phyloP scores from a whole-genome alignment of 2,329 filamentous ascomycete genomes.

The Xylariaceae sp. region DNA sequence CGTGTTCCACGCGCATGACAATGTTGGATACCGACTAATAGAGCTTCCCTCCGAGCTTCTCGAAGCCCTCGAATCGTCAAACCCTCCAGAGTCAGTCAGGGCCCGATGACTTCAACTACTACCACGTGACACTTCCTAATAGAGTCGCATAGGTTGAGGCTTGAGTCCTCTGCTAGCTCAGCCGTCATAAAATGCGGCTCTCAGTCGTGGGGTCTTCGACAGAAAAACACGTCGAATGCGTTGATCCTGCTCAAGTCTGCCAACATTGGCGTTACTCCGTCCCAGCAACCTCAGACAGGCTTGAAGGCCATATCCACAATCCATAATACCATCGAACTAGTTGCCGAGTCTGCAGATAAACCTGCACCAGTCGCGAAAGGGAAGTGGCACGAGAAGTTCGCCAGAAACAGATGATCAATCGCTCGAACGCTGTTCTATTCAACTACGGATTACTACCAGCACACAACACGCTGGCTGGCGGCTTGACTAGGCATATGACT shows the following conservation, averaged over 20 bases:
- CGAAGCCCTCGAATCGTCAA: conserved; percentile 48
- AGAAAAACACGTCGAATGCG: conserved; percentile 65
- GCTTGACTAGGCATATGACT: too few species aligned
- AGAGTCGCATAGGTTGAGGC: conserved; percentile 38
- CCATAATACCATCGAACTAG: conserved; percentile 58
- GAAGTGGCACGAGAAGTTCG: conserved; percentile 59
- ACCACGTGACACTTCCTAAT: neutral
- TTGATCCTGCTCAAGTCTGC: conserved; percentile 48
- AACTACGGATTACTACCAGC: neutral
- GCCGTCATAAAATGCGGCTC: conserved; percentile 49
- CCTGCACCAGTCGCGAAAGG: conserved; percentile 36
- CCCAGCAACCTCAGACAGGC: conserved; percentile 31
- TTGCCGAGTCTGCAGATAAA: conserved; percentile 38
- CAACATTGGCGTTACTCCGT: conserved; percentile 12
- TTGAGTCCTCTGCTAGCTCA: conserved; percentile 46
- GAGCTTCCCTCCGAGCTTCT: conserved; percentile 58
- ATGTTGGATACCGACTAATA: conserved; percentile 53
- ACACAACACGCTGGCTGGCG: neutral
- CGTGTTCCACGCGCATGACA: conserved; percentile 45
- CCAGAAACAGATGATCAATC: conserved; percentile 37
- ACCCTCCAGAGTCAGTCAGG: conserved; percentile 47
- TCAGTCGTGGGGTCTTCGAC: conserved; percentile 54
- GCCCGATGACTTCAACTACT: neutral
- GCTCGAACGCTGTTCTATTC: neutral
- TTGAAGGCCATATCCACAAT: conserved; percentile 50